Conservation (phyloP, 768 basidiomycete genomes). For the Gyrodon lividus region DNA sequence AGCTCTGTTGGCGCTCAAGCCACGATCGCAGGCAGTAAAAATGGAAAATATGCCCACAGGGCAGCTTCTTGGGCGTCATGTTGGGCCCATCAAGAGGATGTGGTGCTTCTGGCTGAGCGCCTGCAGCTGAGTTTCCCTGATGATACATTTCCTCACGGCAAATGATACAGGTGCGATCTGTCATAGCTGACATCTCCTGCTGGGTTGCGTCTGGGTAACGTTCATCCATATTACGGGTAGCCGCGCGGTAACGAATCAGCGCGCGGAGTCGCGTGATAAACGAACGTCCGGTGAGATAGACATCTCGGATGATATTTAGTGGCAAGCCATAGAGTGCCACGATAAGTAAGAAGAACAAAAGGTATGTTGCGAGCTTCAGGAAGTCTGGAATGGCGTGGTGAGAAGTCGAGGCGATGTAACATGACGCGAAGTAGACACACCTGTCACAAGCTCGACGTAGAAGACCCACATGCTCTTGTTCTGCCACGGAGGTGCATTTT, state of each 20-base stretch:
- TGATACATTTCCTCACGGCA: constrained; percentile 93
- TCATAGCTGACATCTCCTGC: constrained; percentile 77
- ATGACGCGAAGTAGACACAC: constrained; percentile 42
- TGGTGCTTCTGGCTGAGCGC: constrained; percentile 19
- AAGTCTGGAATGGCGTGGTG: constrained; percentile 61
- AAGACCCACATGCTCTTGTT: constrained; percentile 97
- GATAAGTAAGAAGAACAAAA: constrained; percentile 91
- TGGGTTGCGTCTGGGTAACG: constrained; percentile 90
- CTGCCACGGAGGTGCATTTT: constrained; percentile 91
- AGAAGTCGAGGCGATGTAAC: constrained; percentile 6
- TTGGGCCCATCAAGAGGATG: constrained; percentile 69
- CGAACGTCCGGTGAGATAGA: constrained; percentile 92
- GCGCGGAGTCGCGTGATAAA: constrained; percentile 87
- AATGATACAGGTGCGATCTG: constrained; percentile 94
- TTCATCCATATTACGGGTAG: constrained; percentile 95
- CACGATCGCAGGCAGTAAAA: constrained; percentile 96
- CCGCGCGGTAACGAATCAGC: constrained; percentile 87
- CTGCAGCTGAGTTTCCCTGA: constrained; percentile 29
- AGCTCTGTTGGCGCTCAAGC: constrained; percentile 98
- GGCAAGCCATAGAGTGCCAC: constrained; percentile 94
- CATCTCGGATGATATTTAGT: constrained; percentile 94
- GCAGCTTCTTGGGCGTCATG: constrained; percentile 93
- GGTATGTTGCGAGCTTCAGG: constrained; percentile 87
- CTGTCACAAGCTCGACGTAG: constrained; percentile 89
- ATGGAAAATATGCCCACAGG: constrained; percentile 97